Conservation (phyloP, 768 basidiomycete genomes). For the Hygrocybe punicea region DNA sequence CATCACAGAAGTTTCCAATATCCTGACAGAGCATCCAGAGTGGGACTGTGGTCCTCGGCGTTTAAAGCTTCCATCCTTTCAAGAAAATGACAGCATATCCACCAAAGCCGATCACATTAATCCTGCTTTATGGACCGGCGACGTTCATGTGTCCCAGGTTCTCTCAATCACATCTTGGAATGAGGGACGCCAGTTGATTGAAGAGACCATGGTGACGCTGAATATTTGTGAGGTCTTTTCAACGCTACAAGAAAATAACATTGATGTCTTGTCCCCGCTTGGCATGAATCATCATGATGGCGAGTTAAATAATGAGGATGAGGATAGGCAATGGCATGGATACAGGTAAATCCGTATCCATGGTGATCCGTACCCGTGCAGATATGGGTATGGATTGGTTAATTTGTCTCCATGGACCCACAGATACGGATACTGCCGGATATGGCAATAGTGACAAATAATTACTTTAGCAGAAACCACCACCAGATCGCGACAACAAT, state of each 20-base stretch:
- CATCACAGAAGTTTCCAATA: slow-evolving; percentile 30
- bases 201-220: slow-evolving; percentile 5
- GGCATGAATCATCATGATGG: too few species aligned
- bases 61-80: slow-evolving; percentile 29
- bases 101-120: slow-evolving; percentile 33
- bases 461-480: too few species aligned
- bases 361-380: too few species aligned
- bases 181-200: slow-evolving; percentile 18
- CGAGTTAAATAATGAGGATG: too few species aligned
- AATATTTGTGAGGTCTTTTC: neutral
- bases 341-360: too few species aligned
- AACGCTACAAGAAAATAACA: neutral
- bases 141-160: slow-evolving; percentile 25
- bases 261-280: slow-evolving; percentile 13
- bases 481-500: too few species aligned
- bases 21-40: slow-evolving; percentile 35
- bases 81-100: slow-evolving; percentile 20
- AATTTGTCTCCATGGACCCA: too few species aligned
- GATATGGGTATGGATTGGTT: too few species aligned
- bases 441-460: too few species aligned
- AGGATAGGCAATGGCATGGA: too few species aligned
- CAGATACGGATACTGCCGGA: too few species aligned
- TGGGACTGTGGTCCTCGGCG: slow-evolving; percentile 39
- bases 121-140: slow-evolving; percentile 33
- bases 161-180: slow-evolving; percentile 31